phyloP scores from a whole-genome alignment of 371 early-diverging fungal genomes.

The Syncephalastrum monosporum region DNA sequence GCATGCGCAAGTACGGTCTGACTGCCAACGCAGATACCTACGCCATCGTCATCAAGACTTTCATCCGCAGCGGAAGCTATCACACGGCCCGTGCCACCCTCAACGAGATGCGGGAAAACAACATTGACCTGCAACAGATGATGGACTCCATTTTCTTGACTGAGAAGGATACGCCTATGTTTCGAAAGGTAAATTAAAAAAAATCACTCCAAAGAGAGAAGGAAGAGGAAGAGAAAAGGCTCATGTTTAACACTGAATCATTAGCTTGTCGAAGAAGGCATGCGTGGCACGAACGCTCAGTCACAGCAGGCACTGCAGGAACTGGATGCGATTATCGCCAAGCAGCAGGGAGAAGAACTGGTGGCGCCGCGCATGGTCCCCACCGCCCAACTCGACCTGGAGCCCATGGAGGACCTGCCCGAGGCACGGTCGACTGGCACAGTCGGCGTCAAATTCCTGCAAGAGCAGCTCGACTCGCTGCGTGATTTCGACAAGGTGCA shows the following conservation, averaged over 20 bases:
- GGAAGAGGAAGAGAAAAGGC: neutral
- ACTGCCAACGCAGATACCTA: conserved; percentile 30
- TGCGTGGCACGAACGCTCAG: too few relatives aligned
- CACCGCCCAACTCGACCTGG: too few relatives aligned
- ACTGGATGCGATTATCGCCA: too few relatives aligned
- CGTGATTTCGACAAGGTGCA: conserved; percentile 28
- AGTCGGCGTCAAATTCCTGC: conserved; percentile 77
- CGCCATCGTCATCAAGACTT: conserved; percentile 53
- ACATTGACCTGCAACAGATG: conserved; percentile 40
- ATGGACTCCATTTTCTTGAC: conserved; percentile 41
- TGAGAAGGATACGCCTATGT: conserved; percentile 39
- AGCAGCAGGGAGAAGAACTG: too few relatives aligned
- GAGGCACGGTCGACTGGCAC: conserved; percentile 50
- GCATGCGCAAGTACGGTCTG: conserved; percentile 26
- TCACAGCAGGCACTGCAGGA: too few relatives aligned
- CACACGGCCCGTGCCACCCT: conserved; percentile 62
- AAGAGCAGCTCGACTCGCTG: conserved; percentile 67
- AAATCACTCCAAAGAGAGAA: too few relatives aligned
- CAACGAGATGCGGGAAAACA: conserved; percentile 61
- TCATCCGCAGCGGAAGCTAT: conserved; percentile 47
- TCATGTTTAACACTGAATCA: too few relatives aligned
- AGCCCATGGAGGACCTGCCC: conserved; percentile 21
- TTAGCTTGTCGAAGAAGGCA: too few relatives aligned
- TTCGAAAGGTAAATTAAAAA: conserved; percentile 34
- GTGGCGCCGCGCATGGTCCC: too few relatives aligned